These are phyloP conservation scores for Papiliotrema fonsecae DNA, from an alignment of 1,284 basidiomycete species.

Conservation along the genomic window DNA sequence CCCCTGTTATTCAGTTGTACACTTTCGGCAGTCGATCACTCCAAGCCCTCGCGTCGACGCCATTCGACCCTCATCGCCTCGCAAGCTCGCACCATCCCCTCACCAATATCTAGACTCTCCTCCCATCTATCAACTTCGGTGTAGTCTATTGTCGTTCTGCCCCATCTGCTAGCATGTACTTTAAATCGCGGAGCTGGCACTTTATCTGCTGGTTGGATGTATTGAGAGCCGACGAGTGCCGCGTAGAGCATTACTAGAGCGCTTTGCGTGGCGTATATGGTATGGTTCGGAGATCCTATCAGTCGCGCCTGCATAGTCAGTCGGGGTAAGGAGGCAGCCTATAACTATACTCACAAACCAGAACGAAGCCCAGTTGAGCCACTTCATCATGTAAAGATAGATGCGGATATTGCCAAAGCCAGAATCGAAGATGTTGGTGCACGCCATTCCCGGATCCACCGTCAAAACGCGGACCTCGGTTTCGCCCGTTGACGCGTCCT, in stretches of 20 bases:
- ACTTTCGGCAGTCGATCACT: no score
- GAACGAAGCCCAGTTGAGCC: conserved; percentile 62
- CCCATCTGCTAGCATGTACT: conserved; percentile 20
- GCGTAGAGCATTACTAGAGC: conserved; percentile 38
- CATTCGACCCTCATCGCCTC: conserved; percentile 31
- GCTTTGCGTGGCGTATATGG: conserved; percentile 29
- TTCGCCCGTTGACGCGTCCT: conserved; percentile 35
- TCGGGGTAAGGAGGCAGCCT: no score
- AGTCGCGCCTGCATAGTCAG: conserved; percentile 16
- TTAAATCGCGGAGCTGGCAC: conserved; percentile 30
- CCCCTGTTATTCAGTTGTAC: no score
- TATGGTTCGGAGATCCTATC: conserved; percentile 38
- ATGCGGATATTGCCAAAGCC: conserved; percentile 44
- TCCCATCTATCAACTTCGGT: conserved; percentile 41
- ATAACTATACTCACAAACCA: no score
- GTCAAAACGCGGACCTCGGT: conserved; percentile 56
- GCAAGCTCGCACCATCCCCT: conserved; percentile 22
- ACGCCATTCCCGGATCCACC: conserved; percentile 68
- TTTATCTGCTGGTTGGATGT: conserved; percentile 22
- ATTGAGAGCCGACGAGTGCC: conserved; percentile 26
- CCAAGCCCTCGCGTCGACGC: conserved; percentile 22
- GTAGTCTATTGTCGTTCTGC: conserved; percentile 24
- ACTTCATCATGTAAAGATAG: conserved; percentile 53
- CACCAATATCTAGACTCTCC: conserved; percentile 19
- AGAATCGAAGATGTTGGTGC: conserved; percentile 58